phyloP scores from a whole-genome alignment of 2,329 filamentous ascomycete genomes.

The Paraphaeosphaeria minitans region DNA sequence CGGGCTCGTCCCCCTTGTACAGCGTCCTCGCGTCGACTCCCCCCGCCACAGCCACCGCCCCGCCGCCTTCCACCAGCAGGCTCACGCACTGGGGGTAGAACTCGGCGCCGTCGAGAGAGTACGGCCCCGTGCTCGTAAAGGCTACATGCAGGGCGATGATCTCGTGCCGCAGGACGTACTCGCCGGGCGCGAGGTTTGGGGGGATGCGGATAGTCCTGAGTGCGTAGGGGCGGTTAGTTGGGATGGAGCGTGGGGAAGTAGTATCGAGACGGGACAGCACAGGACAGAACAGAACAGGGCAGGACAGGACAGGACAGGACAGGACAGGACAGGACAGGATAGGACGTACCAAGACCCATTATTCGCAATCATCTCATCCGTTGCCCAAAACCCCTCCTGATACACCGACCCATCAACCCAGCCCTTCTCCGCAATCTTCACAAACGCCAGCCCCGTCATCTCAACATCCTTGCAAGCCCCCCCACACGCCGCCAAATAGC shows the following conservation, averaged over 20 bases:
- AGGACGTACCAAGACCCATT: conserved; percentile 1
- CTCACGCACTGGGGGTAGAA: conserved; percentile 58
- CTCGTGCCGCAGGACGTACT: conserved; percentile 49
- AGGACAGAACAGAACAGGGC: no score
- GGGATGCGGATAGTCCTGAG: conserved; percentile 46
- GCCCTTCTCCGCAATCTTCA: conserved; percentile 36
- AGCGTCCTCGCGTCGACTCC: conserved; percentile 45
- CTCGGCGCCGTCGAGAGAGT: conserved; percentile 52
- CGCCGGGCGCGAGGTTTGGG: conserved; percentile 47
- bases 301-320: no score
- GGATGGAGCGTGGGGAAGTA: not conserved
- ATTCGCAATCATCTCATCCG: conserved; percentile 39
- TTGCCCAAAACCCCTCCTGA: conserved; percentile 42
- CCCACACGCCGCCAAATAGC: conserved; percentile 36
- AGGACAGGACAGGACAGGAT: no score
- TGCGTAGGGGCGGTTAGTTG: conserved; percentile 35
- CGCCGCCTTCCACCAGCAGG: conserved; percentile 50
- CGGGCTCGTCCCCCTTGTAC: conserved; percentile 48
- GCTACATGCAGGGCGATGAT: conserved; percentile 51
- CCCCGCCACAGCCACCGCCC: conserved; percentile 37
- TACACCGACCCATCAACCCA: conserved; percentile 35
- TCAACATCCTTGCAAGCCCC: conserved; percentile 27
- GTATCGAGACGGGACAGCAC: no score
- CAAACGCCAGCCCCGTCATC: conserved; percentile 27
- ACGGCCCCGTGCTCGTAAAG: conserved; percentile 37